Conservation (phyloP, 2,329 filamentous ascomycete genomes). For the Fusarium burgessii region DNA sequence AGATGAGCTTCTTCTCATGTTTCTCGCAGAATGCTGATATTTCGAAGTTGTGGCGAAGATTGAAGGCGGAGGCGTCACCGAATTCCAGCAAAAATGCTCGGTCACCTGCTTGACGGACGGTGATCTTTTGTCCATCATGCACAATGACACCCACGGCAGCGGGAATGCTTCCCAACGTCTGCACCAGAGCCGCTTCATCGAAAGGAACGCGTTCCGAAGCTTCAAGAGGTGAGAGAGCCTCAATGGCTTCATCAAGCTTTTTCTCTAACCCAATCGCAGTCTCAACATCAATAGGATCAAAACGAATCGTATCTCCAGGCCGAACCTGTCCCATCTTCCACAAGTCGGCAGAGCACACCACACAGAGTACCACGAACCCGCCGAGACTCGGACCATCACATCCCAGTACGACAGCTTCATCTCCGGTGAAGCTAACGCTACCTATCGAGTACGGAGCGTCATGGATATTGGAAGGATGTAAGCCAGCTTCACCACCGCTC, state of each 20-base stretch:
- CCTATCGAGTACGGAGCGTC: constrained; percentile 56
- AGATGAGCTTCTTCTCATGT: constrained; percentile 45
- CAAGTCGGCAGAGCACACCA: constrained; percentile 54
- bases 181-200: neutral
- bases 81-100: constrained; percentile 52
- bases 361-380: constrained; percentile 56
- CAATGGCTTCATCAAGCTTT: constrained; percentile 40
- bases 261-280: constrained; percentile 44
- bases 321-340: constrained; percentile 58
- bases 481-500: constrained; percentile 53
- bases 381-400: constrained; percentile 57
- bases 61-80: constrained; percentile 45
- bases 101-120: constrained; percentile 51
- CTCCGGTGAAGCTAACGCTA: constrained; percentile 58
- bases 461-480: constrained; percentile 58
- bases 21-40: constrained; percentile 53
- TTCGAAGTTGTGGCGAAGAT: constrained; percentile 49
- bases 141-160: constrained; percentile 35
- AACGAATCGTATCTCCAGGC: constrained; percentile 54
- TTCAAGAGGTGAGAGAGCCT: constrained; percentile 26
- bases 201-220: fast-evolving
- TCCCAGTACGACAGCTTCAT: constrained; percentile 55
- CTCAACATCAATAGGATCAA: constrained; percentile 47
- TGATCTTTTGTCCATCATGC: constrained; percentile 27
- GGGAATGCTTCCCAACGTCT: neutral